Conservation (phyloP, 1,284 basidiomycete genomes). For the Austropuccinia psidii region DNA sequence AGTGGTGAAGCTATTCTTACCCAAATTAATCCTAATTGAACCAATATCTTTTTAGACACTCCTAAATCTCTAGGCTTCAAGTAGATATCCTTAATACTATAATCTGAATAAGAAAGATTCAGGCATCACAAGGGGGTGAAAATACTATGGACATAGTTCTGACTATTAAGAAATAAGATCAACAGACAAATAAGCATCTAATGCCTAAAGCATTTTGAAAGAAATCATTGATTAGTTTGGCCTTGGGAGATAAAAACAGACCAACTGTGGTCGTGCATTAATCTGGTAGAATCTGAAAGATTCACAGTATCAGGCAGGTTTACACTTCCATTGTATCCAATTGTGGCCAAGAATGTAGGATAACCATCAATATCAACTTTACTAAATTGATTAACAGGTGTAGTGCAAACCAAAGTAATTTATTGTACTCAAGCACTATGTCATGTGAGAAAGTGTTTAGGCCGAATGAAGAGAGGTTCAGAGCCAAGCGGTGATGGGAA, state of each 20-base stretch:
- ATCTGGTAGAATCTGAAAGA: conserved; percentile 54
- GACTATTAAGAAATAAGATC: neutral
- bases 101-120: conserved; percentile 20
- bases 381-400: conserved; percentile 55
- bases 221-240: too few relatives aligned
- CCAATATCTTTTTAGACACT: conserved; percentile 27
- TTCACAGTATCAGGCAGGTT: conserved; percentile 67
- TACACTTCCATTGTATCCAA: conserved; percentile 67
- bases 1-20: neutral
- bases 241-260: too few relatives aligned
- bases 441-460: conserved; percentile 61
- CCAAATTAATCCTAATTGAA: conserved; percentile 29
- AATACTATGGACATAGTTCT: conserved; percentile 21
- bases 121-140: conserved; percentile 16
- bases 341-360: conserved; percentile 64
- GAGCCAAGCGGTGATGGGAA: conserved; percentile 39
- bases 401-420: conserved; percentile 62
- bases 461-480: conserved; percentile 53
- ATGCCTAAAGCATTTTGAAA: too few relatives aligned
- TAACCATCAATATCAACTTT: conserved; percentile 52
- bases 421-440: conserved; percentile 72
- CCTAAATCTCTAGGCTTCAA: conserved; percentile 23
- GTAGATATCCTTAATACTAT: conserved; percentile 22
- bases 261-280: conserved; percentile 62
- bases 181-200: too few relatives aligned